Conservation (phyloP, 257 asterid genomes). For the Primulina eburnea region DNA sequence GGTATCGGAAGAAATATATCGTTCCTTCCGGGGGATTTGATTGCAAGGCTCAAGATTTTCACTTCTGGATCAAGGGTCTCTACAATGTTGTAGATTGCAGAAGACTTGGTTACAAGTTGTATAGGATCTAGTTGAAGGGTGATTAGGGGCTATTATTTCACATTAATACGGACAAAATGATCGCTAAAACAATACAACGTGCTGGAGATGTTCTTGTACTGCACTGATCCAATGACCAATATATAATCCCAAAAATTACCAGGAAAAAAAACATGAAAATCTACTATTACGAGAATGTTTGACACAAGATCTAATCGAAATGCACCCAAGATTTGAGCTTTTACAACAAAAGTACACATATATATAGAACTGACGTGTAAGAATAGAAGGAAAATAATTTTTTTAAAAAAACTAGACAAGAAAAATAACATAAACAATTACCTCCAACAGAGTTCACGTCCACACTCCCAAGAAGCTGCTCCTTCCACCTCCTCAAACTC, state of each 20-base stretch:
- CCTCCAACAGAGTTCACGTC: slow-evolving; percentile 56
- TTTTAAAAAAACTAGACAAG: background rate
- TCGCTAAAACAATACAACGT: no score
- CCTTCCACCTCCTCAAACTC: slow-evolving; percentile 75
- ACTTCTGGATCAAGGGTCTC: slow-evolving; percentile 84
- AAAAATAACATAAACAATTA: slow-evolving; percentile 2
- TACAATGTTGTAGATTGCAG: slow-evolving; percentile 26
- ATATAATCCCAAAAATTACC: no score
- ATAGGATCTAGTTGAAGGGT: background rate
- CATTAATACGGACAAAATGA: no score
- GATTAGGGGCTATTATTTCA: no score
- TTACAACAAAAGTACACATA: no score
- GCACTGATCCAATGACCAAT: no score
- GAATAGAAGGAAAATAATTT: no score
- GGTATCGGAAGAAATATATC: slow-evolving; percentile 70
- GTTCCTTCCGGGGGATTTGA: slow-evolving; percentile 56
- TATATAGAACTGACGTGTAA: no score
- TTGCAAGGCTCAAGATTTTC: slow-evolving; percentile 67
- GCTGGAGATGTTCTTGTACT: no score
- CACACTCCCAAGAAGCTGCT: slow-evolving; percentile 68
- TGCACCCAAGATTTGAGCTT: background rate
- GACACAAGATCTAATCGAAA: no score
- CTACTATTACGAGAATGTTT: no score
- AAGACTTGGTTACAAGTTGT: background rate
- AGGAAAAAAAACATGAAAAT: no score